Percentiles rank a stretch among this genome's conserved stretches.
Evolutionary conservation across 2,329 filamentous ascomycete genomes (phyloP).

Genomic region (Alternaria atra): DNA sequence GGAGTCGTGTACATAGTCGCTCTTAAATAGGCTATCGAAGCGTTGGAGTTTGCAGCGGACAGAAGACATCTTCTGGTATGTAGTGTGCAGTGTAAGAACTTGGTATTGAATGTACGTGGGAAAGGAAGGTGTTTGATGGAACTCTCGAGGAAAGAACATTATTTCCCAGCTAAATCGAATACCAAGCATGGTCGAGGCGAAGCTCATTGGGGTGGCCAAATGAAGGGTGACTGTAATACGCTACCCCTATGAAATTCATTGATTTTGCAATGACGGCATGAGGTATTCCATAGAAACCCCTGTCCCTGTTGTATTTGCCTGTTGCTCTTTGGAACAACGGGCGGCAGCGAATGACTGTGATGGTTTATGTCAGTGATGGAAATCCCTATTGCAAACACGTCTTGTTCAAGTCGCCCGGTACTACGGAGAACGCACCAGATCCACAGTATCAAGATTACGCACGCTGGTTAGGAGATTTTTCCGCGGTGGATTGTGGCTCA

Average conservation of each 20-base stretch:
- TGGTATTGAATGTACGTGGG: neutral
- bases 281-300: neutral
- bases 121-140: neutral
- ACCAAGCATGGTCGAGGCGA: neutral
- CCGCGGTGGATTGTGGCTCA: neutral
- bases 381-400: neutral
- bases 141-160: neutral
- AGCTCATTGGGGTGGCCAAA: neutral
- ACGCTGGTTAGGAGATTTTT: neutral
- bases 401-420: too few species aligned
- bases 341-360: neutral
- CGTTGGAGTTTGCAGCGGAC: neutral
- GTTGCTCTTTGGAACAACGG: neutral
- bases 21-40: neutral
- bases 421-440: neutral
- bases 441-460: neutral
- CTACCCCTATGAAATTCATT: neutral
- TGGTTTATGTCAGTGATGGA: neutral
- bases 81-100: neutral
- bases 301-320: neutral
- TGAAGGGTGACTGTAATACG: neutral
- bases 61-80: neutral
- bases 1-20: neutral
- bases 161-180: neutral
- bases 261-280: neutral